These are phyloP conservation scores for Lasiosphaeriaceae sp. DNA, from an alignment of 495 filamentous ascomycete species.

Conservation along the genomic window DNA sequence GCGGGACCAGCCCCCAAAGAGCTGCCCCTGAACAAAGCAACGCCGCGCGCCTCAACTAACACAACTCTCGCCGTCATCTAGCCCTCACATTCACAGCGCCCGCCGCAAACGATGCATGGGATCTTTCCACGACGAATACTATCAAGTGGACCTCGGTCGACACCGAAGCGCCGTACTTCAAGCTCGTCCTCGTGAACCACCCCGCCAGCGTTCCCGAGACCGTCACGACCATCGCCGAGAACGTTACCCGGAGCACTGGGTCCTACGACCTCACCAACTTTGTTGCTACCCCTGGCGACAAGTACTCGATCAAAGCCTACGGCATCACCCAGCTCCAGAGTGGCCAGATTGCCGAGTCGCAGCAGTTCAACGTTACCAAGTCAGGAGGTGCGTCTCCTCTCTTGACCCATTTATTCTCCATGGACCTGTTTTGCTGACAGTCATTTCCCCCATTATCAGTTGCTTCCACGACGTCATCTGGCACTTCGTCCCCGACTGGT, in stretches of 20 bases:
- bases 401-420: not conserved
- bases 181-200: constrained; percentile 21
- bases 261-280: constrained; percentile 18
- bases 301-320: constrained; percentile 22
- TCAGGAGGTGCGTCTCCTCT: constrained; percentile 12
- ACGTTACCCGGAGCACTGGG: constrained; percentile 13
- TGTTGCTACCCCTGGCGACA: constrained; percentile 9
- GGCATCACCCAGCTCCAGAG: constrained; percentile 5
- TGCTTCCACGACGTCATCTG: constrained; percentile 8
- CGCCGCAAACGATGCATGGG: constrained; percentile 5
- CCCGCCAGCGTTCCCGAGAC: constrained; percentile 3
- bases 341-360: constrained; percentile 18
- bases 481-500: not conserved
- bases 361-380: constrained; percentile 21
- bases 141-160: constrained; percentile 14
- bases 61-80: not conserved
- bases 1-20: not conserved
- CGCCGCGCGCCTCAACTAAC: too few relatives aligned
- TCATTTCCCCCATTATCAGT: not conserved
- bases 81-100: constrained; percentile 8
- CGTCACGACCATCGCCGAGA: constrained; percentile 4
- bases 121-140: constrained; percentile 16
- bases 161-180: constrained; percentile 14
- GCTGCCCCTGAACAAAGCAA: too few relatives aligned
- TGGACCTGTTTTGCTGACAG: not conserved